A percentile compares a stretch with the other conserved stretches of the same genome.
These are phyloP conservation scores for Gentiana macrophylla DNA, from an alignment of 257 asterid genomes.

Conservation along the genomic window DNA sequence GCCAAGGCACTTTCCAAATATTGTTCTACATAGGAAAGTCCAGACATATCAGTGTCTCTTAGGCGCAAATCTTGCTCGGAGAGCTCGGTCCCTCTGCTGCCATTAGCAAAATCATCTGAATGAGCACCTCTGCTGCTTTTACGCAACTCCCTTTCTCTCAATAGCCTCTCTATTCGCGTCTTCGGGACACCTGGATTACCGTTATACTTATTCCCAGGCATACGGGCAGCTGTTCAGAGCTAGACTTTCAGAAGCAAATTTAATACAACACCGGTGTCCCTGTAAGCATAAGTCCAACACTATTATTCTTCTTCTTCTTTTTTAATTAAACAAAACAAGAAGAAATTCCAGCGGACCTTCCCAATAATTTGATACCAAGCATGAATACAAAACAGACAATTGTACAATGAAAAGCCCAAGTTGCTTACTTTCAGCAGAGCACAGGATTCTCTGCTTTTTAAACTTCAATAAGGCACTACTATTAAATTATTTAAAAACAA, in stretches of 20 bases:
- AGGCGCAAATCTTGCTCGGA: slow-evolving; percentile 30
- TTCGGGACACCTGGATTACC: slow-evolving; percentile 32
- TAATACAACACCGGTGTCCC: slow-evolving; percentile 25
- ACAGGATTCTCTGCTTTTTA: too few species aligned
- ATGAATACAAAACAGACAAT: slow-evolving; percentile 13
- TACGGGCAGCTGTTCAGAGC: slow-evolving; percentile 27
- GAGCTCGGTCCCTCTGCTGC: slow-evolving; percentile 29
- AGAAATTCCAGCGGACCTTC: slow-evolving; percentile 17
- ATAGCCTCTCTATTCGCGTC: slow-evolving; percentile 51
- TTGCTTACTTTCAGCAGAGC: slow-evolving; percentile 10
- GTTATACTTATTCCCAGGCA: slow-evolving; percentile 74
- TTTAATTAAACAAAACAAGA: slow-evolving; percentile 29
- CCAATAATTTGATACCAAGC: slow-evolving; percentile 7
- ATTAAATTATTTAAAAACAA: slow-evolving; percentile 19
- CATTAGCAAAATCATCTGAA: slow-evolving; percentile 34
- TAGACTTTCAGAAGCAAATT: slow-evolving; percentile 25
- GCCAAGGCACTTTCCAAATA: slow-evolving; percentile 47
- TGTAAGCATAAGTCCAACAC: slow-evolving; percentile 46
- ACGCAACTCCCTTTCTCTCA: slow-evolving; percentile 60
- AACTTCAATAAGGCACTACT: slow-evolving; percentile 13
- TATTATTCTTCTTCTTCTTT: too few species aligned
- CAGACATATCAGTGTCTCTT: slow-evolving; percentile 20
- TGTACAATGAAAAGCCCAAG: slow-evolving; percentile 3
- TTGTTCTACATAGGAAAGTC: slow-evolving; percentile 37
- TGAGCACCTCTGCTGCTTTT: slow-evolving; percentile 35